Evolutionary conservation across 1,284 basidiomycete genomes (phyloP).

Genomic region (Heterobasidion irregulare): DNA sequence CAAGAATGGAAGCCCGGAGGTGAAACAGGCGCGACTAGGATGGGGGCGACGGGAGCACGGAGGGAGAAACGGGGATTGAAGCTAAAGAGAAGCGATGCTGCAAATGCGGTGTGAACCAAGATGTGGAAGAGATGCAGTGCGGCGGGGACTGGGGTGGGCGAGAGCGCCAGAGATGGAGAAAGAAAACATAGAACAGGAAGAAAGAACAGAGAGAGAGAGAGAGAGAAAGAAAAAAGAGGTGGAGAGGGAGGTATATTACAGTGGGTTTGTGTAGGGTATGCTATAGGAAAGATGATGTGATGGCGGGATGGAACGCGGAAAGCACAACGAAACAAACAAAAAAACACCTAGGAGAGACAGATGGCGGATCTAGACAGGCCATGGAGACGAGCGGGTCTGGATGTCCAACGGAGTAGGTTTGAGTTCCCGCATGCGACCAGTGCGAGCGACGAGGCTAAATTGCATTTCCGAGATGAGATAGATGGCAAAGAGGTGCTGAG

Average conservation of each 20-base stretch:
- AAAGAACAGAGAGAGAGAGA: not conserved
- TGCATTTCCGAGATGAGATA: too few species aligned
- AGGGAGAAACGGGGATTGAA: not conserved
- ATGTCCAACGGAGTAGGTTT: too few species aligned
- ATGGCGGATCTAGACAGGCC: not conserved
- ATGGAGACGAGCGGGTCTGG: too few species aligned
- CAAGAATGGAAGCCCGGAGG: not conserved
- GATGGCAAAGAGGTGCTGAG: too few species aligned
- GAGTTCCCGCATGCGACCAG: too few species aligned
- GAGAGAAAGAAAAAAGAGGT: not conserved
- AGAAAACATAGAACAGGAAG: not conserved
- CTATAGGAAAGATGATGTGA: not conserved
- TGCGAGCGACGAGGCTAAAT: too few species aligned
- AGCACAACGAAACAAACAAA: slow-evolving; percentile 7
- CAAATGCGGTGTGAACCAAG: not conserved
- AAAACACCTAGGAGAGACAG: slow-evolving; percentile 6
- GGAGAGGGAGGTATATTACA: slow-evolving; percentile 11
- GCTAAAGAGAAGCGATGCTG: not conserved
- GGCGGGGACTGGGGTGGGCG: not conserved
- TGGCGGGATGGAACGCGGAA: not conserved
- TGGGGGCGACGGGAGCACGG: not conserved
- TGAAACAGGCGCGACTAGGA: not conserved
- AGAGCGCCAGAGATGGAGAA: not conserved
- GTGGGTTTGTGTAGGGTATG: not conserved
- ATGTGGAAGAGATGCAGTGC: not conserved